Base-by-base conservation (phyloP, 2,329 filamentous ascomycete species). In the Pseudocercospora macadamiae region DNA sequence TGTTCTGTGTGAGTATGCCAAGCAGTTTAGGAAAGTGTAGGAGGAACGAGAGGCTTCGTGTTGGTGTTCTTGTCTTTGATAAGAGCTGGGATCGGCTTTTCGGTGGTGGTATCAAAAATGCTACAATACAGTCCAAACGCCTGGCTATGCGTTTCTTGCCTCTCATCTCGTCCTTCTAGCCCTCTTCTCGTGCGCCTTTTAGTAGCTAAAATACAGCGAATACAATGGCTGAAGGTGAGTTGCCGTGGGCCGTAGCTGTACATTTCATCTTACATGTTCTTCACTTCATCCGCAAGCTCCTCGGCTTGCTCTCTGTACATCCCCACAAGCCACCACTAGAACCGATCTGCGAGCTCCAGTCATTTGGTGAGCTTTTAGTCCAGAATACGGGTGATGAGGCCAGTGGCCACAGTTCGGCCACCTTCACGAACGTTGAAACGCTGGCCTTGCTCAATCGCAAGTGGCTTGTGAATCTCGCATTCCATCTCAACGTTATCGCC, bases 401-500 rank as follows among this genome's bases (percentile, higher is more conserved):
- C 74, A 51, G 74, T 76, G 30, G 74, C 74, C 55, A 77, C 75
- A 34, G 72, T 77, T 57, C 91, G 87, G 71, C 93, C 93, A 82
- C 95, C 95, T 83, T 99, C 95, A 79, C 95, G 91, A 75, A 99
- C 87, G 83, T 97, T 99, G 86, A 99, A 95, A 71, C 95, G 90
- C 83, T 97, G 91, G 70, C 95, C 93, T 64, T 86, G 81, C 82
- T 99, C 95, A 64, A 97, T 80, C 60, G 93, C 93, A 72, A 96
- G 86, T 64, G 93, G 91, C 78, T 89, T 82, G 79, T 91, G 86
- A 73, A 96, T 87, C 71, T 89, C 86, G 76, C 92, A 89, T 66
- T 95, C 81, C 93, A 99, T 97, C 84, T 99, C 95, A 68, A 96
- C 87, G 79, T 99, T 99, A 85, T 99, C 95, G 77, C 95, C 95